Evolutionary conservation across 2,329 filamentous ascomycete genomes (phyloP).

Genomic region (Fusarium domesticum): DNA sequence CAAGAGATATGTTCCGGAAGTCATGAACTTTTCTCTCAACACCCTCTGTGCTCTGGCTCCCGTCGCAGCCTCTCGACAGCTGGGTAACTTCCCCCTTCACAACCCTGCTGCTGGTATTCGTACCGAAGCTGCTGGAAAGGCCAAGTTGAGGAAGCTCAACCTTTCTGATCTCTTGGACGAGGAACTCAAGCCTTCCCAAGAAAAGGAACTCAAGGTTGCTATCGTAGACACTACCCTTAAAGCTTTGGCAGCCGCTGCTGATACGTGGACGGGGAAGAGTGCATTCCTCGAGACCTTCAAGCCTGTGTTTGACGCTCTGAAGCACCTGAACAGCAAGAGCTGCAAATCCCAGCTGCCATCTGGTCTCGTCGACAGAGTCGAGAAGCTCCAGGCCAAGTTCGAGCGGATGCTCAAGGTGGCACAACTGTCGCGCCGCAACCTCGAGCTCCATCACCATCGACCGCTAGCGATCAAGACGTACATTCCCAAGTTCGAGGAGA

Average conservation of each 20-base stretch:
- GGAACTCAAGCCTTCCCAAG: slow-evolving; percentile 33
- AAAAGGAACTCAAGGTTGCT: slow-evolving; percentile 49
- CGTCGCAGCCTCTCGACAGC: slow-evolving; percentile 41
- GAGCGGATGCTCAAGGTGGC: slow-evolving; percentile 58
- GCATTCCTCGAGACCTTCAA: slow-evolving; percentile 78
- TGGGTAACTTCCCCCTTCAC: slow-evolving; percentile 61
- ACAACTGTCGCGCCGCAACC: slow-evolving; percentile 66
- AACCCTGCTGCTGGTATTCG: slow-evolving; percentile 51
- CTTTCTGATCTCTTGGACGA: slow-evolving; percentile 55
- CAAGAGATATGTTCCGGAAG: slow-evolving; percentile 85
- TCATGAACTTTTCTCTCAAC: slow-evolving; percentile 77
- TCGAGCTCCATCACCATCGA: slow-evolving; percentile 84
- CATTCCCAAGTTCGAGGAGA: slow-evolving; percentile 94
- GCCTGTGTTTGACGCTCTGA: slow-evolving; percentile 57
- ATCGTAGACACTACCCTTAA: slow-evolving; percentile 61
- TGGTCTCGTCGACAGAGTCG: slow-evolving; percentile 39
- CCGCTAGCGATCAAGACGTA: slow-evolving; percentile 83
- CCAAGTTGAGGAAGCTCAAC: slow-evolving; percentile 49
- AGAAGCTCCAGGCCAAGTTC: slow-evolving; percentile 46
- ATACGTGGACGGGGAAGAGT: slow-evolving; percentile 69
- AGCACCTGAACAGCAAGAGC: slow-evolving; percentile 56
- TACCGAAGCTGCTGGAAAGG: slow-evolving; percentile 43
- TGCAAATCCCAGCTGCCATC: slow-evolving; percentile 51
- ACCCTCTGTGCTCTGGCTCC: slow-evolving; percentile 68
- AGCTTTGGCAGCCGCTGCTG: slow-evolving; percentile 65